These are phyloP conservation scores for Penicillium parvum DNA, from an alignment of 495 filamentous ascomycete genomes.

Conservation along the genomic window DNA sequence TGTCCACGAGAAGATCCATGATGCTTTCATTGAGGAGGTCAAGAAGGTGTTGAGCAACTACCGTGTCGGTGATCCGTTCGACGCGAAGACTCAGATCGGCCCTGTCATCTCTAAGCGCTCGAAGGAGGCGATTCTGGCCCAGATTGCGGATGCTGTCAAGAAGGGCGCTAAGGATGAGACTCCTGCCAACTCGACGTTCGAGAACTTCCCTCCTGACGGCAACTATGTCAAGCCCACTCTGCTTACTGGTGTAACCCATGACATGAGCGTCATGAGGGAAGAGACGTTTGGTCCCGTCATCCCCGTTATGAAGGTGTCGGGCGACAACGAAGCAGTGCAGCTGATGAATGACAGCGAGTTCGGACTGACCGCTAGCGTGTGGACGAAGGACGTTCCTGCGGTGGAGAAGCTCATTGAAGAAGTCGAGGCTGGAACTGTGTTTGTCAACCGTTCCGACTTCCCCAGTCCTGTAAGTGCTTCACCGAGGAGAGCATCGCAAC, in stretches of 20 bases:
- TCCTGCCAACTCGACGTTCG: conserved; percentile 49
- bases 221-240: conserved; percentile 86
- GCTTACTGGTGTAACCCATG: conserved; percentile 69
- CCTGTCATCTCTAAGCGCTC: conserved; percentile 79
- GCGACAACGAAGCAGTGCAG: conserved; percentile 71
- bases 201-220: conserved; percentile 59
- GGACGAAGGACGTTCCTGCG: conserved; percentile 78
- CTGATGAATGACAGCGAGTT: conserved; percentile 92
- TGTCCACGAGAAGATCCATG: conserved; percentile 75
- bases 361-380: conserved; percentile 87
- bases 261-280: conserved; percentile 82
- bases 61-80: conserved; percentile 76
- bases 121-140: conserved; percentile 63
- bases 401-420: conserved; percentile 70
- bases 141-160: conserved; percentile 73
- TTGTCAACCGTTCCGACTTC: conserved; percentile 88
- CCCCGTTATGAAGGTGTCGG: conserved; percentile 79
- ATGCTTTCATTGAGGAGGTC: conserved; percentile 69
- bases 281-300: conserved; percentile 95
- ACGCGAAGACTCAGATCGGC: conserved; percentile 72
- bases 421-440: conserved; percentile 91
- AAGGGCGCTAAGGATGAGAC: conserved; percentile 43
- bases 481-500: background rate
- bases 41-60: conserved; percentile 82
- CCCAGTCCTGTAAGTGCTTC: conserved; percentile 69